Percentiles rank a stretch among this genome's conserved stretches.
These are phyloP conservation scores for Colletotrichum cuscutae DNA, from an alignment of 2,329 filamentous ascomycete species.

Conservation along the genomic window DNA sequence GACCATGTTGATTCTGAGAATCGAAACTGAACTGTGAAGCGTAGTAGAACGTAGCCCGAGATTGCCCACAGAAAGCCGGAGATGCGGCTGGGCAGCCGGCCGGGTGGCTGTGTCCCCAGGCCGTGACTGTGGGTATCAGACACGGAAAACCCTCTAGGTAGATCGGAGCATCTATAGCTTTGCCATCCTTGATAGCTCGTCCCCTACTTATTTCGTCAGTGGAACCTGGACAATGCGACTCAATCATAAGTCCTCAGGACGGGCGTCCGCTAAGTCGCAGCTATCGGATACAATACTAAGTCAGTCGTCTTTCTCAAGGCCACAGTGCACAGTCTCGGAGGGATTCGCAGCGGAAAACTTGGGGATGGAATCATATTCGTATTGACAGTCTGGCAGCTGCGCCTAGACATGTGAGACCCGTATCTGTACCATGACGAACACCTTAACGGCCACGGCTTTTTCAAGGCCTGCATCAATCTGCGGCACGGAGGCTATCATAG, in stretches of 20 bases:
- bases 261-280: no score
- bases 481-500: constrained; percentile 68
- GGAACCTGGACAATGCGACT: no score
- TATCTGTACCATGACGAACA: constrained; percentile 72
- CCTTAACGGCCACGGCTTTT: constrained; percentile 70
- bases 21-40: background rate
- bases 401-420: constrained; percentile 64
- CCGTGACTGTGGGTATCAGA: no score
- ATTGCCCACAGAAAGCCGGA: background rate
- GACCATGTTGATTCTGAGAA: background rate
- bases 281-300: no score
- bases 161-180: no score
- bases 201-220: no score
- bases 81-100: background rate
- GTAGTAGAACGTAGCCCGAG: background rate
- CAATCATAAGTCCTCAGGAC: no score
- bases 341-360: background rate
- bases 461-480: constrained; percentile 67
- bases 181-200: no score
- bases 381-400: constrained; percentile 7
- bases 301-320: background rate
- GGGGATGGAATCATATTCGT: background rate
- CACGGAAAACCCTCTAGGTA: no score
- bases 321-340: background rate
- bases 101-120: no score